Conservation (phyloP, 345 rosid genomes). For the Punica granatum region DNA sequence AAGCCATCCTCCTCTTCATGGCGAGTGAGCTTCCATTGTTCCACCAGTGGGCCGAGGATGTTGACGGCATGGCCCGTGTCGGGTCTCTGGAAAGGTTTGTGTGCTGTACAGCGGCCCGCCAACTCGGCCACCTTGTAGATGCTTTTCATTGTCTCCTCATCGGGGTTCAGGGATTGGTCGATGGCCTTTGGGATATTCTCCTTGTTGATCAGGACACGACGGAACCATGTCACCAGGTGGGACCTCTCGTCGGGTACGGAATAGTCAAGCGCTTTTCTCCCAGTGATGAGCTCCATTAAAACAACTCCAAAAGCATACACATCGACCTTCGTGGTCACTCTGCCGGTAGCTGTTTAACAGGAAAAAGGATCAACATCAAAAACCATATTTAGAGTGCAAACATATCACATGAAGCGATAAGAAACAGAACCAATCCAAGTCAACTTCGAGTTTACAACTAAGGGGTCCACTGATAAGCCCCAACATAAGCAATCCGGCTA, state of each 20-base stretch:
- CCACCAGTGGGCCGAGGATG: slow-evolving; percentile 63
- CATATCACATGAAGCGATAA: neutral
- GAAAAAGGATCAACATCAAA: neutral
- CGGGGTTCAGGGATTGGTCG: slow-evolving; percentile 44
- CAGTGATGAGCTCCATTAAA: slow-evolving; percentile 81
- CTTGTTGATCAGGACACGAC: slow-evolving; percentile 50
- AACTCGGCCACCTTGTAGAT: slow-evolving; percentile 65
- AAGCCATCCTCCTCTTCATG: slow-evolving; percentile 56
- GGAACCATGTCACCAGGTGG: slow-evolving; percentile 84
- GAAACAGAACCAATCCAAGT: neutral
- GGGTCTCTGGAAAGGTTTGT: slow-evolving; percentile 77
- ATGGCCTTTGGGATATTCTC: slow-evolving; percentile 56
- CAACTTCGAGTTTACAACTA: neutral
- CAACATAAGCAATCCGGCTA: neutral
- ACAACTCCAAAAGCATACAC: slow-evolving; percentile 86
- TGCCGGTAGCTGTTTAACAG: slow-evolving; percentile 62
- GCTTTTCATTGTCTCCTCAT: slow-evolving; percentile 60
- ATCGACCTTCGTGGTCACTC: slow-evolving; percentile 87
- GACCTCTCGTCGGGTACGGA: slow-evolving; percentile 56
- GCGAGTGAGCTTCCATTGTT: slow-evolving; percentile 76
- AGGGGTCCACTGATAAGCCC: neutral
- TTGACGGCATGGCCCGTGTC: slow-evolving; percentile 90
- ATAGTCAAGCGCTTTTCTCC: slow-evolving; percentile 78
- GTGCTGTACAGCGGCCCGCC: slow-evolving; percentile 86
- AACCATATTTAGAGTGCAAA: neutral